Conservation (phyloP, 2,329 filamentous ascomycete species). For the Myriangium duriaei region DNA sequence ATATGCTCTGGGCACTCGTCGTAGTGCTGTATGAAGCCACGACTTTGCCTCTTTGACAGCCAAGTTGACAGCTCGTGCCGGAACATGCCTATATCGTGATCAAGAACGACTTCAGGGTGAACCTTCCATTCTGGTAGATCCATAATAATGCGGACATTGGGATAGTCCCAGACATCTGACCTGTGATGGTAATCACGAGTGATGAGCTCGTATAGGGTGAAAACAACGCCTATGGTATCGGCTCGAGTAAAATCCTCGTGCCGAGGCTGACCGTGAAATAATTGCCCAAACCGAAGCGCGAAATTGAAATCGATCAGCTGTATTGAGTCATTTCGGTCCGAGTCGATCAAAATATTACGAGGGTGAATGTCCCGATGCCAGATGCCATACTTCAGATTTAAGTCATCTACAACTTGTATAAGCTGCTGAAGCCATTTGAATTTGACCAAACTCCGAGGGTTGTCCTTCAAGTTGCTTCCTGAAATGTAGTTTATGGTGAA, state of each 20-base stretch:
- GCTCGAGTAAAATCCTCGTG: neutral
- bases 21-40: too few species aligned
- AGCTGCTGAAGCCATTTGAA: constrained; percentile 5
- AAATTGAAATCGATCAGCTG: constrained; percentile 6
- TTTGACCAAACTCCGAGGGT: neutral
- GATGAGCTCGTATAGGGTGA: constrained; percentile 1
- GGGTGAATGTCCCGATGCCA: constrained; percentile 2
- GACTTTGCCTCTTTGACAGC: neutral
- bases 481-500: constrained; percentile 1
- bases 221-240: neutral
- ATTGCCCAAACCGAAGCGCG: neutral
- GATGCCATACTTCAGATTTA: constrained; percentile 3
- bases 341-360: constrained; percentile 1
- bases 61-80: neutral
- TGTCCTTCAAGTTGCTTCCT: neutral
- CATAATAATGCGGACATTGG: neutral
- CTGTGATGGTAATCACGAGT: neutral
- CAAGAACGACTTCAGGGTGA: constrained; percentile 1
- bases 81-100: neutral
- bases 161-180: neutral
- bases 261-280: too few species aligned
- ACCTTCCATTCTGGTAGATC: neutral
- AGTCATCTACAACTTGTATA: constrained; percentile 1
- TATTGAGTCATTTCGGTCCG: neutral
- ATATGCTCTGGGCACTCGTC: too few species aligned